phyloP scores from a whole-genome alignment of 192 early-diverging fungal species.

The Podila minutissima region DNA sequence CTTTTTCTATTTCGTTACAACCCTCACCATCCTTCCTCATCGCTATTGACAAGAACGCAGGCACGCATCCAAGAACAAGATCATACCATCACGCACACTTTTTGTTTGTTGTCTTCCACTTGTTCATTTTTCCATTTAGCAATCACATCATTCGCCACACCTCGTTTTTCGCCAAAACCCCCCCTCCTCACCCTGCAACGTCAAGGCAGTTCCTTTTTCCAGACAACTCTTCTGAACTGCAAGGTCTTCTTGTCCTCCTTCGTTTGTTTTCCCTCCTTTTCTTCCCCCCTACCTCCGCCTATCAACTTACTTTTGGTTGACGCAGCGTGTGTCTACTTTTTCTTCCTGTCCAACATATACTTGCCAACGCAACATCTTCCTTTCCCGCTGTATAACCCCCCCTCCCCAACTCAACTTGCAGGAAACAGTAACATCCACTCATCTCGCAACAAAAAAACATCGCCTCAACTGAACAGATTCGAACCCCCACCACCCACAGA shows the following conservation, averaged over 20 bases:
- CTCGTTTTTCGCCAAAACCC: not conserved
- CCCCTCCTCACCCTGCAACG: not conserved
- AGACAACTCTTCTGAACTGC: too few relatives aligned
- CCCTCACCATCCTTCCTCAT: not conserved
- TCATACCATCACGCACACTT: not conserved
- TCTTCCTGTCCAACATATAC: not conserved
- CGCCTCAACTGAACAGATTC: not conserved
- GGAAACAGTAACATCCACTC: slow-evolving; percentile 1
- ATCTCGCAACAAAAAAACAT: not conserved
- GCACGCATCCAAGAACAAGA: not conserved
- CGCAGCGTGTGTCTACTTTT: not conserved
- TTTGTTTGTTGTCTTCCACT: not conserved
- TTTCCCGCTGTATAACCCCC: not conserved
- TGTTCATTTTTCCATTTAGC: not conserved
- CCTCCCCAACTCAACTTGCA: not conserved
- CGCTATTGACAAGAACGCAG: not conserved
- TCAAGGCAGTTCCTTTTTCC: too few relatives aligned
- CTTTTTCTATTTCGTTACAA: not conserved
- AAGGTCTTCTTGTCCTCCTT: not conserved
- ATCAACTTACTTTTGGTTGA: not conserved
- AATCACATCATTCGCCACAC: not conserved
- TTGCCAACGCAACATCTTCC: not conserved
- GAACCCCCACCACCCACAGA: not conserved
- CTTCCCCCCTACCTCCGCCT: not conserved
- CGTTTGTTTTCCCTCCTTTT: not conserved